These are phyloP conservation scores for Aleurites moluccanus DNA, from an alignment of 441 rosid genomes.

Conservation along the genomic window DNA sequence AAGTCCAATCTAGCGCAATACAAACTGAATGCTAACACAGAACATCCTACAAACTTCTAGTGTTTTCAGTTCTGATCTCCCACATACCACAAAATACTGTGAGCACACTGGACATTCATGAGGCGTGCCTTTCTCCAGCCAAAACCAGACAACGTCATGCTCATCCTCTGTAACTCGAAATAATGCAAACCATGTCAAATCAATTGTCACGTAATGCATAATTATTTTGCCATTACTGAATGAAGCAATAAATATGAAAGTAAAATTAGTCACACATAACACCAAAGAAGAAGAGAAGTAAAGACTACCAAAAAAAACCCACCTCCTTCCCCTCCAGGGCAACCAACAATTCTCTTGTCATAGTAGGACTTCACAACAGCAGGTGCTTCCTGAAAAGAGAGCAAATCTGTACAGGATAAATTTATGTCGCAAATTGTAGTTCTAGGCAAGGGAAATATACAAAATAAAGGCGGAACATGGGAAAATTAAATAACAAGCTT, in stretches of 20 bases:
- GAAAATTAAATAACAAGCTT: not conserved
- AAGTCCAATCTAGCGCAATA: not conserved
- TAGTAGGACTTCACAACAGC: slow-evolving; percentile 69
- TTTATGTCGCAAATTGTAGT: not conserved
- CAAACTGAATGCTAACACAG: not conserved
- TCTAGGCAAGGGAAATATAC: not conserved
- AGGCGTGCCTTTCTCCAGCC: slow-evolving; percentile 91
- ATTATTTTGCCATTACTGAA: not conserved
- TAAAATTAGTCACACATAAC: not conserved
- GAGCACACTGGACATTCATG: slow-evolving; percentile 90
- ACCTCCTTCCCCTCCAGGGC: slow-evolving; percentile 92
- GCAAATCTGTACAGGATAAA: not conserved
- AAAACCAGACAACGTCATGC: slow-evolving; percentile 97
- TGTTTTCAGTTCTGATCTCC: slow-evolving; percentile 14
- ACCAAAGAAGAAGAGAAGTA: not conserved
- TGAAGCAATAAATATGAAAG: not conserved
- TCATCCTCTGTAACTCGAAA: slow-evolving; percentile 66
- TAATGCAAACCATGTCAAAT: slow-evolving; percentile 10
- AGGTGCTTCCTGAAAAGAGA: slow-evolving; percentile 57
- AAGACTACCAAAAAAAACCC: slow-evolving; percentile 22
- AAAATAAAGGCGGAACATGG: not conserved
- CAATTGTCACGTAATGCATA: not conserved
- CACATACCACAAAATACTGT: slow-evolving; percentile 79
- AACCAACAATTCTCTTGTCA: slow-evolving; percentile 81
- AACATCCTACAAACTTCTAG: not conserved